These are phyloP conservation scores for Gastrolobium villosum DNA, from an alignment of 306 rosid species.

Conservation along the genomic window DNA sequence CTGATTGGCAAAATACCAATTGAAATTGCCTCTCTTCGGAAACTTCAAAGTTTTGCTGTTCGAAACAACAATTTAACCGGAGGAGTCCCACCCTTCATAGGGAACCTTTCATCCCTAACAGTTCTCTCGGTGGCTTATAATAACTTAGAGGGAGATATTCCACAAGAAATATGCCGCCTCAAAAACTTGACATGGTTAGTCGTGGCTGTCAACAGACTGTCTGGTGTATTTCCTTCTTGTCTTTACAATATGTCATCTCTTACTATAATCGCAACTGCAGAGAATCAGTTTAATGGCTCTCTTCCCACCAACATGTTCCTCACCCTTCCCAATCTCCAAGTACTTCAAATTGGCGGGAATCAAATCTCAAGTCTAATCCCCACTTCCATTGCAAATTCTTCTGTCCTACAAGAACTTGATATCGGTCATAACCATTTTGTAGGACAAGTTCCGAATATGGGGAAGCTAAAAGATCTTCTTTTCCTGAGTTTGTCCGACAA, in stretches of 20 bases:
- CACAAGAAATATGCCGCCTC: slow-evolving; percentile 16
- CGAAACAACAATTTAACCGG: no score
- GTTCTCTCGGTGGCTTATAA: no score
- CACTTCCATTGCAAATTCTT: slow-evolving; percentile 39
- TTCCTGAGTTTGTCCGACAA: fast-evolving
- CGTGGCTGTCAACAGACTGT: neutral
- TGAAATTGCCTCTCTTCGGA: slow-evolving; percentile 15
- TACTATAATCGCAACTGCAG: fast-evolving
- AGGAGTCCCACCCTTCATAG: no score
- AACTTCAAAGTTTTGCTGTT: neutral
- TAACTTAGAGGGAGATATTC: slow-evolving; percentile 21
- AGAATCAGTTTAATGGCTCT: neutral
- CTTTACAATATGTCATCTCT: slow-evolving; percentile 50
- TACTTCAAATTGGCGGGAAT: neutral
- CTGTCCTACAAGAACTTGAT: neutral
- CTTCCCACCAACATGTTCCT: slow-evolving; percentile 44
- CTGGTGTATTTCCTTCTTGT: slow-evolving; percentile 39
- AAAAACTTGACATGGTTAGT: neutral
- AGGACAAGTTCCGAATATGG: slow-evolving; percentile 40
- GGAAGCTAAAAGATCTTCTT: neutral
- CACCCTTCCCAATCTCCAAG: slow-evolving; percentile 10
- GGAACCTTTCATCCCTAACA: no score
- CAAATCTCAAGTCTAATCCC: slow-evolving; percentile 46
- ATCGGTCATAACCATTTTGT: neutral
- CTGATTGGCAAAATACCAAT: neutral